Evolutionary conservation across 768 basidiomycete genomes (phyloP).

Genomic region (Cystofilobasidium ferigula): DNA sequence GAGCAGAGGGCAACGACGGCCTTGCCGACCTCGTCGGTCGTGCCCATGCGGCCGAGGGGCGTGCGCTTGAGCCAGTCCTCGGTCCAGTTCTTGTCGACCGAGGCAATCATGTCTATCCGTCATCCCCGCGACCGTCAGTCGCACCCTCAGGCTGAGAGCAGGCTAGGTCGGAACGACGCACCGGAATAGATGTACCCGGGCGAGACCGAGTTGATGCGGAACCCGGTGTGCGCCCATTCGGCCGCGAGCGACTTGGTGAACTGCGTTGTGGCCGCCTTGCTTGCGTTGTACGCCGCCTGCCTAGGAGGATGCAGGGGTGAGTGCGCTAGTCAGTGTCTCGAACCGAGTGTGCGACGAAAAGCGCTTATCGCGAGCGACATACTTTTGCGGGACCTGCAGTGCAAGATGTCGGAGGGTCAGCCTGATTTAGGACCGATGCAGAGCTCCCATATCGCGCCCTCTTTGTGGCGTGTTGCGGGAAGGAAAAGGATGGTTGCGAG

Average conservation of each 20-base stretch:
- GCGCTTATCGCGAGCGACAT: neutral
- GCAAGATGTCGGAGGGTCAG: too few species aligned
- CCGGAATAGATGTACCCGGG: conserved; percentile 38
- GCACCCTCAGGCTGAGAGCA: too few species aligned
- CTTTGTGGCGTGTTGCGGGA: too few species aligned
- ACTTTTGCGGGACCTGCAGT: conserved; percentile 34
- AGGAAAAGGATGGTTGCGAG: too few species aligned
- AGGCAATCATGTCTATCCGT: neutral
- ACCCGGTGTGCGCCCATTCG: conserved; percentile 33
- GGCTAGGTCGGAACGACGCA: conserved; percentile 13
- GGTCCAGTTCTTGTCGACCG: conserved; percentile 26
- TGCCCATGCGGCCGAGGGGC: conserved; percentile 34
- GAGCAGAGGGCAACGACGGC: conserved; percentile 32
- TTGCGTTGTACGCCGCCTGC: conserved; percentile 36
- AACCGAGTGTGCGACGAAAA: neutral
- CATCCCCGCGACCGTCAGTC: too few species aligned
- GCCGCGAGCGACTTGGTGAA: conserved; percentile 28
- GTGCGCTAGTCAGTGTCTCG: neutral
- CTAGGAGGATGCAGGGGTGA: neutral
- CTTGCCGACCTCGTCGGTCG: conserved; percentile 33
- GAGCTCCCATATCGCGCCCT: too few species aligned
- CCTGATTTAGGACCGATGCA: too few species aligned
- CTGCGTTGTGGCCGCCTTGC: conserved; percentile 32
- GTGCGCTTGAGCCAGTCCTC: conserved; percentile 33
- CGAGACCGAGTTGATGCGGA: conserved; percentile 35